Evolutionary conservation across 2,329 filamentous ascomycete species (phyloP).

Genomic region (Penicillium janthinellum): DNA sequence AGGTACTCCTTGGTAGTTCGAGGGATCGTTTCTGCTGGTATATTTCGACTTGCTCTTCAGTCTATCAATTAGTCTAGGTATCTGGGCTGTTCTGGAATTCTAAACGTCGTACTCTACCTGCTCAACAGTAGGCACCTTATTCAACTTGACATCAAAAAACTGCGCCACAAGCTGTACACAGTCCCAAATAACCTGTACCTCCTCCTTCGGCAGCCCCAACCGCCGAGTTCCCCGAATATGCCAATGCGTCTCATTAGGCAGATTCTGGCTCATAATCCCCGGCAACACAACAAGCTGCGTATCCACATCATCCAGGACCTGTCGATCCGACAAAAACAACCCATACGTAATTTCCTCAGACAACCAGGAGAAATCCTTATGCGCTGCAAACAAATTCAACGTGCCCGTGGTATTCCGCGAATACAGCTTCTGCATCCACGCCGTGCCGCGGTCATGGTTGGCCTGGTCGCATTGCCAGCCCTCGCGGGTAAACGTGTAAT

Average conservation of each 20-base stretch:
- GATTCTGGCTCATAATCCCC: conserved; percentile 50
- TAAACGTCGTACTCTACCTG: conserved; percentile 37
- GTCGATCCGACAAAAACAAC: conserved; percentile 51
- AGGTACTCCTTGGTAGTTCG: too few relatives aligned
- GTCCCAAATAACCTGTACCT: conserved; percentile 43
- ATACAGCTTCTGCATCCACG: conserved; percentile 62
- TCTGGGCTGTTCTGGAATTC: background rate
- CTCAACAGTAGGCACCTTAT: conserved; percentile 37
- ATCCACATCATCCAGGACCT: conserved; percentile 45
- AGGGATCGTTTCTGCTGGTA: background rate
- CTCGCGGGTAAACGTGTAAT: conserved; percentile 57
- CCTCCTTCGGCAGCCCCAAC: conserved; percentile 41
- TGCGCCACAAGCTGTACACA: conserved; percentile 33
- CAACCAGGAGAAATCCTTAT: conserved; percentile 64
- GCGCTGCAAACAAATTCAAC: conserved; percentile 34
- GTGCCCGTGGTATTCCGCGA: conserved; percentile 48
- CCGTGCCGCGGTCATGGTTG: conserved; percentile 55
- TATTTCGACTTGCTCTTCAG: background rate
- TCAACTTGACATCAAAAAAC: conserved; percentile 32
- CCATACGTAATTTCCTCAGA: conserved; percentile 74
- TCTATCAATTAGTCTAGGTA: too few relatives aligned
- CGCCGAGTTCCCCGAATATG: conserved; percentile 49
- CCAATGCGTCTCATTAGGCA: conserved; percentile 47
- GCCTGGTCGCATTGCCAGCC: conserved; percentile 61
- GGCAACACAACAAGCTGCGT: conserved; percentile 49